phyloP scores from a whole-genome alignment of 495 filamentous ascomycete species.

The Aspergillus funiculosus region DNA sequence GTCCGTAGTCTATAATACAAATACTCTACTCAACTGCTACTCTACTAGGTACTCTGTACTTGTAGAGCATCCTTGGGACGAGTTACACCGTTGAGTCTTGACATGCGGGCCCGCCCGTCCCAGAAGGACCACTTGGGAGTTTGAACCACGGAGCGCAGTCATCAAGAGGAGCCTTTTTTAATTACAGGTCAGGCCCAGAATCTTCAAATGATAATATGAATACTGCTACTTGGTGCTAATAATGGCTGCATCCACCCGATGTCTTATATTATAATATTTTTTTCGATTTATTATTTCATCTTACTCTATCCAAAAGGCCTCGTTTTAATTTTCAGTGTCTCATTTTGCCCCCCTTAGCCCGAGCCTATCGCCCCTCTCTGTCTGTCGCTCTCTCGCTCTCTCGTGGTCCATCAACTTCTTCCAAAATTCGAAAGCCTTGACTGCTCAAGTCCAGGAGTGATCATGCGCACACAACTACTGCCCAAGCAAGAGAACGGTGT shows the following conservation, averaged over 20 bases:
- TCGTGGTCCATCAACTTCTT: too few relatives aligned
- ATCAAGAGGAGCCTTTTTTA: conserved; percentile 11
- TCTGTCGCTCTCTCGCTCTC: too few relatives aligned
- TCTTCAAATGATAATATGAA: conserved; percentile 9
- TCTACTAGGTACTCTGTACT: conserved; percentile 12
- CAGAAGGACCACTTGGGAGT: conserved; percentile 12
- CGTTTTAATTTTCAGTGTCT: too few relatives aligned
- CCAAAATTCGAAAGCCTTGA: too few relatives aligned
- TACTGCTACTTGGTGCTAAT: too few relatives aligned
- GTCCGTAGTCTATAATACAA: too few relatives aligned
- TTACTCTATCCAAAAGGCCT: too few relatives aligned
- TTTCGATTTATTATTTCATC: background rate
- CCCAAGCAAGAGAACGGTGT: background rate
- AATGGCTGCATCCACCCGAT: conserved; percentile 15
- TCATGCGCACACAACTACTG: background rate
- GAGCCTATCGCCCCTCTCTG: too few relatives aligned
- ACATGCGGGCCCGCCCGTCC: conserved; percentile 16
- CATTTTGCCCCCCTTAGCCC: too few relatives aligned
- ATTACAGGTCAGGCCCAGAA: conserved; percentile 17
- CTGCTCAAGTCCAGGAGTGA: too few relatives aligned
- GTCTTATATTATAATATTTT: conserved; percentile 1
- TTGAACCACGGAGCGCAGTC: conserved; percentile 10
- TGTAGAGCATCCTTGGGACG: conserved; percentile 13
- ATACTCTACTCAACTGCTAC: too few relatives aligned
- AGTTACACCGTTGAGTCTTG: conserved; percentile 25